Base-by-base conservation (phyloP, 1,284 basidiomycete species). In the Austroboletus niveus region DNA sequence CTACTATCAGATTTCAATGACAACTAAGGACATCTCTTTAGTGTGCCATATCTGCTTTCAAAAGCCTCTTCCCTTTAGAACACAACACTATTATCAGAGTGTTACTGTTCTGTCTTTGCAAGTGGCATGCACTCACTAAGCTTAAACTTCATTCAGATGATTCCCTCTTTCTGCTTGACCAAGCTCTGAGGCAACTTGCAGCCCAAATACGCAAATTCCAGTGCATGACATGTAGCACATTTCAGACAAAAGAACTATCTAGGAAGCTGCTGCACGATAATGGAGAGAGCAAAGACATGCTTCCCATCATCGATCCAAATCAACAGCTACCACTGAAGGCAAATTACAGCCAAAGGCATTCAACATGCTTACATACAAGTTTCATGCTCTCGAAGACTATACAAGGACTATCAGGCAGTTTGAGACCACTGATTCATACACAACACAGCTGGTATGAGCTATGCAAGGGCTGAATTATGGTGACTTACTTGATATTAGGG, bases 1-100 rank as follows among this genome's bases (percentile, higher is more conserved):
- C 2, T 17, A 17, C 22, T 20, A 12, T 20, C 6, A 40, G 42
- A 35, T 35, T 35, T 12, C 17, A 17, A 6, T 39, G 30, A 12
- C 3, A 8, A 2, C 30, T 4, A 24, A 7, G 11, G 24, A 9
- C 14, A 15, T 5, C 4, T 2, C n/a, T 31, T 20, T 32, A 57
- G 56, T 57, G 56, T 24, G 32, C 51, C 2, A 47, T 56, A 3
- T 47, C 51, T 2, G 32, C 42, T 0, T 53, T 57, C 8, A 32
- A 57, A 12, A 48, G 42, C 3, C 42, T 57, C 8, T 41, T 57
- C 1, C 48, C 54, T 8, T 15, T 24, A 5, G 30, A 3, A 3
- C 48, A 57, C 5, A 35, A 55, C 4, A 2, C 11, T 1, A 6
- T 34, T 1, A 12, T 53, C 3, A 22, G 34, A 22, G 30, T 29